phyloP scores from a whole-genome alignment of 192 early-diverging fungal genomes.

The Bifiguratus adelaidae region DNA sequence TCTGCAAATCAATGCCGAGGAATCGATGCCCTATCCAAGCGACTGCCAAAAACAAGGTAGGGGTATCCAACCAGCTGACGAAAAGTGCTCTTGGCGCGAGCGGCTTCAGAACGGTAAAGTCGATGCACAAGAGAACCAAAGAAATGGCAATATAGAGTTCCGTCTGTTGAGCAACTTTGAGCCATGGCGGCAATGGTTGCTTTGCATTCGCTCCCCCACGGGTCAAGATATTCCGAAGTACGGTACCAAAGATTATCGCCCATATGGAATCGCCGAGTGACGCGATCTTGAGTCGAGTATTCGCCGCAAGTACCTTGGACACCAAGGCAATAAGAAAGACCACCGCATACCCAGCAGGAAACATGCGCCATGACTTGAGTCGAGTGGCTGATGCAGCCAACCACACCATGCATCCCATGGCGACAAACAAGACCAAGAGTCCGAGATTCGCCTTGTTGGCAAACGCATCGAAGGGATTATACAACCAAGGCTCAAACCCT shows the following conservation, averaged over 20 bases:
- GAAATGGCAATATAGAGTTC: constrained; percentile 42
- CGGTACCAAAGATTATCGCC: constrained; percentile 38
- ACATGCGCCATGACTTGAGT: constrained; percentile 19
- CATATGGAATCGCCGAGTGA: constrained; percentile 41
- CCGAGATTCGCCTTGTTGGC: constrained; percentile 17
- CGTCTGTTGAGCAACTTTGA: constrained; percentile 41
- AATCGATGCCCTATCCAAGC: constrained; percentile 29
- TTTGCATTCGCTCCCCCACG: background rate
- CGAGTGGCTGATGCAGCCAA: constrained; percentile 19
- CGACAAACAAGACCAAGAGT: constrained; percentile 28
- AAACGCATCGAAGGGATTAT: constrained; percentile 34
- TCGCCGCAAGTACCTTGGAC: constrained; percentile 35
- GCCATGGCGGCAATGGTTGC: constrained; percentile 24
- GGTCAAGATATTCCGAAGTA: constrained; percentile 21
- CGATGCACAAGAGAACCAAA: constrained; percentile 37
- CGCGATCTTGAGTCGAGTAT: constrained; percentile 24
- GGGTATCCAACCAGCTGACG: constrained; percentile 41
- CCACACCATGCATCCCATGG: constrained; percentile 30
- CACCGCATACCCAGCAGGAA: constrained; percentile 27
- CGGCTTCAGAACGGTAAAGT: constrained; percentile 28
- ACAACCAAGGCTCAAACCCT: constrained; percentile 22
- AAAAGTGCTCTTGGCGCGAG: constrained; percentile 38
- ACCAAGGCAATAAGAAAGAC: constrained; percentile 29
- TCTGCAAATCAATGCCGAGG: constrained; percentile 36
- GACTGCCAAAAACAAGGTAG: constrained; percentile 34